Conservation (phyloP, 2,329 filamentous ascomycete genomes). For the Arthrobotrys sphaeroides region DNA sequence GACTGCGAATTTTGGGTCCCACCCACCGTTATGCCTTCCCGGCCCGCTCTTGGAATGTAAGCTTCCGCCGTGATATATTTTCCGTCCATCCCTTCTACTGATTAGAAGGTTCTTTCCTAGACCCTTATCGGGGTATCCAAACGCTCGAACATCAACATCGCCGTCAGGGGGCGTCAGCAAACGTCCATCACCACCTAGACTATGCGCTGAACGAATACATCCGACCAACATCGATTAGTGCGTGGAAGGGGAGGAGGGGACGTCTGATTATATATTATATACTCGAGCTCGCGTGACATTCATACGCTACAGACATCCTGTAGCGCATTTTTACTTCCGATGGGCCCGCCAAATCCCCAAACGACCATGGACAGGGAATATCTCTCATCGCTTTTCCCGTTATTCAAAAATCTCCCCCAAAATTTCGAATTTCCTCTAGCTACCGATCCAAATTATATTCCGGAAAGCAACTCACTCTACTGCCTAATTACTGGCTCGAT, state of each 20-base stretch:
- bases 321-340: background rate
- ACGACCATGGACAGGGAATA: slow-evolving; percentile 41
- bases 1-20: slow-evolving; percentile 19
- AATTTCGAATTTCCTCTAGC: slow-evolving; percentile 45
- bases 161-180: background rate
- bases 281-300: no score
- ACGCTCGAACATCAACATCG: background rate
- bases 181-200: background rate
- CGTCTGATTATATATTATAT: background rate
- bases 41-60: background rate
- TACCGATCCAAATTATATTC: slow-evolving; percentile 28
- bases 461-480: slow-evolving; percentile 40
- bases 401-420: slow-evolving; percentile 30
- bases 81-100: slow-evolving; percentile 2
- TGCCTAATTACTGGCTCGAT: slow-evolving; percentile 34
- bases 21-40: background rate
- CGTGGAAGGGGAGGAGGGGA: slow-evolving; percentile 17
- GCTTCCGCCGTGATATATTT: slow-evolving; percentile 1
- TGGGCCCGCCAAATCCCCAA: slow-evolving; percentile 44
- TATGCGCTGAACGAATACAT: slow-evolving; percentile 9
- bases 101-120: background rate
- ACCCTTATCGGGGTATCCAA: background rate
- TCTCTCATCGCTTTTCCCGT: slow-evolving; percentile 36
- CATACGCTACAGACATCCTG: background rate
- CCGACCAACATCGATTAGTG: background rate